phyloP scores from a whole-genome alignment of 2,329 filamentous ascomycete species.

The Periglandula ipomoeae region DNA sequence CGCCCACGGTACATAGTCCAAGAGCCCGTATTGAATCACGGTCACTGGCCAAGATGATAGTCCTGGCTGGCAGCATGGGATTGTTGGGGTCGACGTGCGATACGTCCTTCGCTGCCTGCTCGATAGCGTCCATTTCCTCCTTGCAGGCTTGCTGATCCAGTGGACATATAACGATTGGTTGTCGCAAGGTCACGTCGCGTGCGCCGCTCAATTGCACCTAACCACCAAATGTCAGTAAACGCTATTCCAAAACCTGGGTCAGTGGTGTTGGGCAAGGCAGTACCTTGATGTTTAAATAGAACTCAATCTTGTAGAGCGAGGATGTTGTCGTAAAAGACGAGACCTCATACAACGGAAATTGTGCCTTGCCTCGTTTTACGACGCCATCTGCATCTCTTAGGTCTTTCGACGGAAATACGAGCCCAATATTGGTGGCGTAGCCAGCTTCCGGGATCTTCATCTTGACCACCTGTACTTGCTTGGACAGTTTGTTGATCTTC shows the following conservation, averaged over 20 bases:
- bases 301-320: slow-evolving; percentile 96
- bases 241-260: slow-evolving; percentile 4
- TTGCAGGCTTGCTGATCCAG: slow-evolving; percentile 93
- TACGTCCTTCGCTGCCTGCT: slow-evolving; percentile 89
- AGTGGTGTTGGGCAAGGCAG: not conserved
- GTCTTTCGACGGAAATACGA: slow-evolving; percentile 87
- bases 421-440: slow-evolving; percentile 83
- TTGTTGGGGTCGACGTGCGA: slow-evolving; percentile 79
- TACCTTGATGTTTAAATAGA: slow-evolving; percentile 90
- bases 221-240: slow-evolving; percentile 11
- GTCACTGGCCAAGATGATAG: slow-evolving; percentile 73
- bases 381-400: slow-evolving; percentile 80
- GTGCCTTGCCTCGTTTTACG: slow-evolving; percentile 72
- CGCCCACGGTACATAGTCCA: slow-evolving; percentile 53
- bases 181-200: slow-evolving; percentile 77
- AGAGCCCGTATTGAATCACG: slow-evolving; percentile 52
- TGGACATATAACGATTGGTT: slow-evolving; percentile 93
- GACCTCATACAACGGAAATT: slow-evolving; percentile 83
- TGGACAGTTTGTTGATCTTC: slow-evolving; percentile 79
- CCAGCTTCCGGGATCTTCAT: slow-evolving; percentile 83
- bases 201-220: slow-evolving; percentile 84
- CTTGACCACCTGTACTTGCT: slow-evolving; percentile 72
- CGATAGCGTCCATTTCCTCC: slow-evolving; percentile 97
- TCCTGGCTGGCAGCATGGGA: slow-evolving; percentile 80
- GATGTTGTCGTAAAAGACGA: slow-evolving; percentile 89